Base-by-base conservation (phyloP, 495 filamentous ascomycete species). In the Xylaria palmicola region DNA sequence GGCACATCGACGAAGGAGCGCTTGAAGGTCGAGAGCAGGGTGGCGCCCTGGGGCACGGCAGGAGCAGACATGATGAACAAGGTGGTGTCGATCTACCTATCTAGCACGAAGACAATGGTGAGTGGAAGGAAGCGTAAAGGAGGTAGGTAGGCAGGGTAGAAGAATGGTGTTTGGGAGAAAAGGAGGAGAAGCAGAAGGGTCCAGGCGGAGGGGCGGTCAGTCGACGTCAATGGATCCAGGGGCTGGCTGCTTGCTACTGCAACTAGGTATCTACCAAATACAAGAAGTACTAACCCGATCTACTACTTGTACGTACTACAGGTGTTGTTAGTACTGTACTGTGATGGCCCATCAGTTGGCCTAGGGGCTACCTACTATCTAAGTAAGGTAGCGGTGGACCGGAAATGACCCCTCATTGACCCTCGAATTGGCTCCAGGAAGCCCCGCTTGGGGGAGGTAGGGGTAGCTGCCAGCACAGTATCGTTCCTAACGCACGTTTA, bases 21-120 rank as follows among this genome's bases (percentile, higher is more conserved):
- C 79, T 91, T 90, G 69, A 92, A 78, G 63, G 86, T 90, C 67
- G 94, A 84, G 76, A 97, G 87, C 82, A 89, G 92, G 62, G 93
- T 96, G 53, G 82, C 83, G 61, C 86, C 89, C 12, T 83, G 73
- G 51, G 88, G 88, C 64, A 80, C 72, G 19, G 62, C 57, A 10
- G 67, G 69, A 29, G 72, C 60, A 51, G 76, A 72, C 76, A 79
- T 79, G 63, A 6, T 74, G 48, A 30, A 43, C 45, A 36, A 57
- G 64, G 64, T 22, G 55, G 27, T 59, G 34, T 13, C 7, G 39
- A 52, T 26, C 44, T 30, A 27, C n/a, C n/a, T n/a, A n/a, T n/a
- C n/a, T n/a, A n/a, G n/a, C n/a, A n/a, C n/a, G n/a, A n/a, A n/a
- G n/a, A n/a, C n/a, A n/a, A n/a, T n/a, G n/a, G n/a, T n/a, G n/a